Conservation (phyloP, 2,329 filamentous ascomycete genomes). For the Scortechinia acanthostroma region DNA sequence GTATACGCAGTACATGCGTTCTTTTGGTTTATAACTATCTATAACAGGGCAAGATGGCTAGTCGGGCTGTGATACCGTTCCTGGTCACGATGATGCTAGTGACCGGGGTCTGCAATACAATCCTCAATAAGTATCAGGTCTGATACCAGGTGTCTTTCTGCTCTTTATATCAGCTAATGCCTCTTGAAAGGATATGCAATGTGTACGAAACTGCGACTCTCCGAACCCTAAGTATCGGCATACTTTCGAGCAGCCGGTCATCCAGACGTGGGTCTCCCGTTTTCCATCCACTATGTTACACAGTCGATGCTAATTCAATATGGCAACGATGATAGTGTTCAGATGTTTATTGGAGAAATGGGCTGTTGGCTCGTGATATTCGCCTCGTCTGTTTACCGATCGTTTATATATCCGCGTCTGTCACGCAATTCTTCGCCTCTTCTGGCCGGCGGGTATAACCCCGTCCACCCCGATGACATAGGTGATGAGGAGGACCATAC, state of each 20-base stretch:
- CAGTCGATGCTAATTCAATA: background rate
- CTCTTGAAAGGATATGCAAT: slow-evolving; percentile 77
- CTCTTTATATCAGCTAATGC: slow-evolving; percentile 5
- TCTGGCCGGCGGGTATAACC: slow-evolving; percentile 50
- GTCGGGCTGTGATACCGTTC: slow-evolving; percentile 68
- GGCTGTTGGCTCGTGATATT: background rate
- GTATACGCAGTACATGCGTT: too few species aligned
- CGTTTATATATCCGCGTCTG: background rate
- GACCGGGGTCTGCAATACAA: slow-evolving; percentile 92
- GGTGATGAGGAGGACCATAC: slow-evolving; percentile 28
- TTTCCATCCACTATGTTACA: background rate
- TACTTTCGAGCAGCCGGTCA: slow-evolving; percentile 1
- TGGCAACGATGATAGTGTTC: background rate
- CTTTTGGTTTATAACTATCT: too few species aligned
- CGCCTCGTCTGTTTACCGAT: background rate
- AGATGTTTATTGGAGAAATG: background rate
- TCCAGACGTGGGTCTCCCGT: background rate
- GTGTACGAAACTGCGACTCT: slow-evolving; percentile 79
- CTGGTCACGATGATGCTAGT: slow-evolving; percentile 93
- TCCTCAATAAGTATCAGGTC: slow-evolving; percentile 94
- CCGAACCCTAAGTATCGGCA: slow-evolving; percentile 34
- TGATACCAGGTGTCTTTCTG: slow-evolving; percentile 9
- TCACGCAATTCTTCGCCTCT: background rate
- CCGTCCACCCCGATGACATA: slow-evolving; percentile 43
- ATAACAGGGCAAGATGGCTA: slow-evolving; percentile 63